Percentiles rank a stretch among this genome's conserved stretches.
Evolutionary conservation across 495 filamentous ascomycete species (phyloP).

Genomic region (Aspergillus mulundensis): DNA sequence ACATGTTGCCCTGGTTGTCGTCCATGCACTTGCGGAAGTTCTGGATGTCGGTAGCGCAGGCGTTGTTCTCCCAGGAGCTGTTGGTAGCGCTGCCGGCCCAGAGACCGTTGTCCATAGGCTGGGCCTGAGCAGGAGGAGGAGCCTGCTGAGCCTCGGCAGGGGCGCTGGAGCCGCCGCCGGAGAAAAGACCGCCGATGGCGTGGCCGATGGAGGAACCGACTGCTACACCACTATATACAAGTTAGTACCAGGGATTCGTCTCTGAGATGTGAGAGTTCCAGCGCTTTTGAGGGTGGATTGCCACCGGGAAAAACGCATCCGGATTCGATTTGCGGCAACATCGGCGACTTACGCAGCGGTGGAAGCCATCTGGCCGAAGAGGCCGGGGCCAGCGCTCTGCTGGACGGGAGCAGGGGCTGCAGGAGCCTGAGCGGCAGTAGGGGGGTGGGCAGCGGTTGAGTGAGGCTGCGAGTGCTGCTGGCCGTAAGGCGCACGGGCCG

Average conservation of each 20-base stretch:
- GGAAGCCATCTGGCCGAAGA: conserved; percentile 82
- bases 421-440: conserved; percentile 41
- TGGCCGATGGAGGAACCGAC: conserved; percentile 94
- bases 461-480: conserved; percentile 43
- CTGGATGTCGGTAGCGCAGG: conserved; percentile 76
- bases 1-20: conserved; percentile 86
- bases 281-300: not conserved
- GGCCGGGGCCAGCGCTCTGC: conserved; percentile 62
- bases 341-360: conserved; percentile 67
- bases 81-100: conserved; percentile 53
- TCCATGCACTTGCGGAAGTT: conserved; percentile 94
- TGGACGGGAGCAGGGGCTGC: conserved; percentile 38
- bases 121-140: conserved; percentile 31
- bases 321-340: not conserved
- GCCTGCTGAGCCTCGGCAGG: conserved; percentile 54
- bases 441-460: conserved; percentile 62
- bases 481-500: conserved; percentile 50
- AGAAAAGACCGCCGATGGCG: conserved; percentile 82
- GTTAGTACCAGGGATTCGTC: conserved; percentile 4
- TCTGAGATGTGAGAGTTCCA: not conserved
- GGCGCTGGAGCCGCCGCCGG: conserved; percentile 58
- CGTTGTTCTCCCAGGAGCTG: conserved; percentile 41
- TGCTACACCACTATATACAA: conserved; percentile 74
- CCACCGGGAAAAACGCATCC: not conserved
- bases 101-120: conserved; percentile 45